Evolutionary conservation across 2,329 filamentous ascomycete genomes (phyloP), one percentile per base, ranked within the genome.

Genomic region (Achaetomium macrosporum): DNA sequence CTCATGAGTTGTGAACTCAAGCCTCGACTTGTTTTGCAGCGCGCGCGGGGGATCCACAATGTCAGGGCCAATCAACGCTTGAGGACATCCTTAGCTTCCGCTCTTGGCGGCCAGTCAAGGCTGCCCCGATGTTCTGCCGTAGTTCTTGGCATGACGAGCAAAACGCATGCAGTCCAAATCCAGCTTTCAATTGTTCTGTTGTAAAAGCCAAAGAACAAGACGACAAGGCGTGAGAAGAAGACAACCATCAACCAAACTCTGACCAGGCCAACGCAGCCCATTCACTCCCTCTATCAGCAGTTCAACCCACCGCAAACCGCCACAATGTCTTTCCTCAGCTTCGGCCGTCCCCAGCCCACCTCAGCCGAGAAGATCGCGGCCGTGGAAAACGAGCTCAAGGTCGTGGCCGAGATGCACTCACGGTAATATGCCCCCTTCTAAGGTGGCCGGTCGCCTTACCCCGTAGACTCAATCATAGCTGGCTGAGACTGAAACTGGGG

Each of bases 361-460:
- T 96, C 91, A 66, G 91, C 90, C 72, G 88, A 97, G 79, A 99
- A 97, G 82, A 93, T 99, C 71, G 88, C 89, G 65, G 88, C 90
- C 65, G 91, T 95, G 65, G 92, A 99, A 77, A 87, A 90, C 63
- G 95, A 99, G 77, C 90, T 97, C 73, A 93, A 96, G 75, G 91
- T 97, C 79, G 84, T 96, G 64, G 89, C 90, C 58, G 91, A 96
- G 73, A 96, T 97, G 86, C 95, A 96, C 81, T 92, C 90, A 77
- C 88, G 93, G 93, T 97, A 82, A 59, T 41, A 20, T 44, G 8
- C 19, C 12, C 13, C 25, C 11, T 50, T 36, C 42, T 25, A 16
- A 2, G 25, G 25, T 7, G 25, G 25, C 25, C 41, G n/a, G n/a
- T 48, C 31, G 30, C 29, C 16, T 43, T 20, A 17, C 31, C 43